phyloP scores from a whole-genome alignment of 495 filamentous ascomycete species.

The Aspergillus funiculosus region DNA sequence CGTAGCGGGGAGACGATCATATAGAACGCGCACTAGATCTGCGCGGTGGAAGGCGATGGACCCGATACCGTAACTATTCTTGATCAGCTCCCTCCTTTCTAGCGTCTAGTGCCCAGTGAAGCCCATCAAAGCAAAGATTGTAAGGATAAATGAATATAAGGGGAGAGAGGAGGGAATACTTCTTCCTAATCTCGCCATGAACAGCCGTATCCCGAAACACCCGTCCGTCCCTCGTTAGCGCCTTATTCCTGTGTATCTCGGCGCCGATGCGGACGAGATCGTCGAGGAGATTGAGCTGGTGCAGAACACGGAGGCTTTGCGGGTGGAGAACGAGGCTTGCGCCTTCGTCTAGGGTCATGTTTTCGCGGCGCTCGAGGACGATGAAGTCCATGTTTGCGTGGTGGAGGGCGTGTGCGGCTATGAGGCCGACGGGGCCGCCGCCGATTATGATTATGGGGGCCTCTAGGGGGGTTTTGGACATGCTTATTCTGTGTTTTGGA shows the following conservation, averaged over 20 bases:
- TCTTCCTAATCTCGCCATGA: constrained; percentile 12
- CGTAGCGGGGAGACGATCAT: constrained; percentile 15
- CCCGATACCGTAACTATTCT: constrained; percentile 11
- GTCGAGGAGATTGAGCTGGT: constrained; percentile 45
- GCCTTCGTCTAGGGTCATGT: constrained; percentile 35
- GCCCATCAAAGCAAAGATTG: no score
- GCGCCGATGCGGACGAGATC: constrained; percentile 13
- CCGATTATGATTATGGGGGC: constrained; percentile 52
- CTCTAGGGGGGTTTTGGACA: constrained; percentile 38
- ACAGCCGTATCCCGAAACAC: constrained; percentile 13
- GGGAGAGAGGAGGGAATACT: no score
- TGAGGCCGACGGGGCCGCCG: constrained; percentile 46
- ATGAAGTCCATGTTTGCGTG: constrained; percentile 46
- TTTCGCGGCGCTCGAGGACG: constrained; percentile 39
- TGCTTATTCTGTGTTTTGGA: no score
- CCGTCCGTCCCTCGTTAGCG: constrained; percentile 20
- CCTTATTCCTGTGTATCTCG: constrained; percentile 13
- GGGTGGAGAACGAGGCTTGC: constrained; percentile 32
- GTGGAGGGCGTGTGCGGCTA: constrained; percentile 42
- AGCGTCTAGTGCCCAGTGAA: no score
- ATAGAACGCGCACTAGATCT: constrained; percentile 21
- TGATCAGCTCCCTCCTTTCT: constrained; percentile 19
- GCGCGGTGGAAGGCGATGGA: constrained; percentile 23
- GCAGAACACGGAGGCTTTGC: constrained; percentile 38
- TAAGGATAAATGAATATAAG: no score